These are phyloP conservation scores for Nothopassalora personata DNA, from an alignment of 2,329 filamentous ascomycete species.

Conservation along the genomic window DNA sequence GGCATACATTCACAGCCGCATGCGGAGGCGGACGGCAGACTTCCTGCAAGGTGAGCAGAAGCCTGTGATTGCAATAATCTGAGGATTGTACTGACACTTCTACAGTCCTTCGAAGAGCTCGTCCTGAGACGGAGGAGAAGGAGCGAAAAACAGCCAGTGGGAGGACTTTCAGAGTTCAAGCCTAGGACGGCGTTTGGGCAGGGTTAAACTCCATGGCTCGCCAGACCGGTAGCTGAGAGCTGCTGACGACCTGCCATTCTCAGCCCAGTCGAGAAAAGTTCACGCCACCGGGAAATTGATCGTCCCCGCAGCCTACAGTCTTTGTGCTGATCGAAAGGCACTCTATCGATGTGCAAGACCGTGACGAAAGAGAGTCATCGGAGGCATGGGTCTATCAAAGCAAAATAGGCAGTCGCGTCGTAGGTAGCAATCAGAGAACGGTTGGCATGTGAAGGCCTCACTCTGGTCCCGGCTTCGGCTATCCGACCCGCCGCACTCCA, in stretches of 20 bases:
- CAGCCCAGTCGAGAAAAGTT: background rate
- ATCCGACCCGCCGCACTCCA: background rate
- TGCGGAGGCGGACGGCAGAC: constrained; percentile 95
- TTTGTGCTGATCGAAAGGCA: too few species aligned
- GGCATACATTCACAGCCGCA: constrained; percentile 96
- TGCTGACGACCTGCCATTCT: background rate
- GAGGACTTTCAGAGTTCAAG: constrained; percentile 73
- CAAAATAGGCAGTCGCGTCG: background rate
- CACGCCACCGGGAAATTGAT: too few species aligned
- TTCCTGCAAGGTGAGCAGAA: constrained; percentile 78
- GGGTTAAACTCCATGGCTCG: too few species aligned
- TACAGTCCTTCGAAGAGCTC: constrained; percentile 85
- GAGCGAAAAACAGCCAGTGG: constrained; percentile 98
- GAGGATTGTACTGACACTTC: constrained; percentile 3
- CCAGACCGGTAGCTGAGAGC: background rate
- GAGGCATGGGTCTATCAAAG: too few species aligned
- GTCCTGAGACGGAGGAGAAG: constrained; percentile 93
- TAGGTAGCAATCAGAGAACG: background rate
- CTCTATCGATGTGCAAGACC: too few species aligned
- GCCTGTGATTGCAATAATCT: background rate
- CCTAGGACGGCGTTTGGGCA: constrained; percentile 10
- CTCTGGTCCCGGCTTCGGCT: background rate
- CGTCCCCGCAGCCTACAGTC: too few species aligned
- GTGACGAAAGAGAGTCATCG: too few species aligned
- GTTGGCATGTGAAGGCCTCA: background rate